Base-by-base conservation (phyloP, 2,329 filamentous ascomycete genomes). In the Dactylellina sp. region DNA sequence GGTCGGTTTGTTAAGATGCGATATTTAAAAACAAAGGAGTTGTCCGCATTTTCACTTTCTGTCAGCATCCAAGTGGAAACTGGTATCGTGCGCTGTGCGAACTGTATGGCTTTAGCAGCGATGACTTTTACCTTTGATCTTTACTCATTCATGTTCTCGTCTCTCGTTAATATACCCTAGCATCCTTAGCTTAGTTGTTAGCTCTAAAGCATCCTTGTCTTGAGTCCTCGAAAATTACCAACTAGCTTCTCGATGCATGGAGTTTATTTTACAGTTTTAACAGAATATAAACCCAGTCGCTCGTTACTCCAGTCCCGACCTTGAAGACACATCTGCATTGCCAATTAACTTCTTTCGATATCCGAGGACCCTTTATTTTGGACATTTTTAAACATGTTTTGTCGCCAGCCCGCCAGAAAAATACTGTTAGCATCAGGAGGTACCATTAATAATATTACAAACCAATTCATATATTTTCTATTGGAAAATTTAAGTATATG, bases 221-320 rank as follows among this genome's bases (percentile, higher is more conserved):
- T 12, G 28, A 53, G 49, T 37, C n/a, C 5, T 42, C n/a, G 5
- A 4, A n/a, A 42, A 4, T 42, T 5, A 42, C 39, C 4, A 16
- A 5, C n/a, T 7, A 42, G 39, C 39, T 16, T 9, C n/a, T 12
- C 6, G 16, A 46, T 46, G 12, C 42, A 42, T 22, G 42, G n/a
- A n/a, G 9, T 12, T 7, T n/a, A 9, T 42, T n/a, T n/a, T 42
- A 12, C 4, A 42, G 7, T n/a, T n/a, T 46, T 46, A 16, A 46
- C 16, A 2, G 35, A 44, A 57, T 50, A 59, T 32, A 66, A 57
- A 66, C 42, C 18, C 42, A 66, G 62, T 66, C 62, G 42, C 62
- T 66, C 62, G 42, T 66, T 66, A 66, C 18, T 0, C 16, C n/a
- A n/a, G n/a, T 50, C 40, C 2, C 20, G 7, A 18, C 11, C n/a